Percentiles rank a stretch among this genome's conserved stretches.
phyloP scores from a whole-genome alignment of 495 filamentous ascomycete genomes.

The Aspergillus steynii region DNA sequence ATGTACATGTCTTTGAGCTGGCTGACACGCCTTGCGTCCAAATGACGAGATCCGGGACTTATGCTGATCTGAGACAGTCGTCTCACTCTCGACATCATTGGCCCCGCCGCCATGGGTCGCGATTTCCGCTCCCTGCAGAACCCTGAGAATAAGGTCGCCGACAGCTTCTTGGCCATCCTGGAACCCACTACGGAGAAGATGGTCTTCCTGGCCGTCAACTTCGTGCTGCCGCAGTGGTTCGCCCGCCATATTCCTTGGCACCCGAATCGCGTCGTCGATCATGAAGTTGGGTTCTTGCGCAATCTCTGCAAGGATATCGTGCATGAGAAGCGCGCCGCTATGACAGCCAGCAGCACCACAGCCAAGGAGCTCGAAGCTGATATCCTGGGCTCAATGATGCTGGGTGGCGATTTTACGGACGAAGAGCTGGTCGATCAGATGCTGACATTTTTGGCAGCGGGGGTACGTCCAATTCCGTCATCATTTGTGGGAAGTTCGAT shows the following conservation, averaged over 20 bases:
- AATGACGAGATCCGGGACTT: neutral
- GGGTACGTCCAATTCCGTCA: slow-evolving; percentile 24
- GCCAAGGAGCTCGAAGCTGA: slow-evolving; percentile 62
- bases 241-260: slow-evolving; percentile 60
- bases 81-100: slow-evolving; percentile 85
- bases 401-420: slow-evolving; percentile 57
- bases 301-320: slow-evolving; percentile 66
- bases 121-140: slow-evolving; percentile 74
- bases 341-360: slow-evolving; percentile 57
- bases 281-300: slow-evolving; percentile 60
- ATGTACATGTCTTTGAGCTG: neutral
- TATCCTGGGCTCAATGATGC: slow-evolving; percentile 60
- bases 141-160: slow-evolving; percentile 60
- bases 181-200: slow-evolving; percentile 51
- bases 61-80: slow-evolving; percentile 37
- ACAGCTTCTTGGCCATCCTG: slow-evolving; percentile 63
- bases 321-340: slow-evolving; percentile 54
- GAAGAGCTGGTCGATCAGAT: slow-evolving; percentile 54
- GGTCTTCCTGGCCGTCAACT: slow-evolving; percentile 47
- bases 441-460: slow-evolving; percentile 55
- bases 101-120: slow-evolving; percentile 74
- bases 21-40: neutral
- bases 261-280: slow-evolving; percentile 61
- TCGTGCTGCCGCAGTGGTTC: slow-evolving; percentile 49
- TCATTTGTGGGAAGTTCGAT: slow-evolving; percentile 1